Evolutionary conservation across 495 filamentous ascomycete species (phyloP).

Genomic region (Penicillium riverlandense): DNA sequence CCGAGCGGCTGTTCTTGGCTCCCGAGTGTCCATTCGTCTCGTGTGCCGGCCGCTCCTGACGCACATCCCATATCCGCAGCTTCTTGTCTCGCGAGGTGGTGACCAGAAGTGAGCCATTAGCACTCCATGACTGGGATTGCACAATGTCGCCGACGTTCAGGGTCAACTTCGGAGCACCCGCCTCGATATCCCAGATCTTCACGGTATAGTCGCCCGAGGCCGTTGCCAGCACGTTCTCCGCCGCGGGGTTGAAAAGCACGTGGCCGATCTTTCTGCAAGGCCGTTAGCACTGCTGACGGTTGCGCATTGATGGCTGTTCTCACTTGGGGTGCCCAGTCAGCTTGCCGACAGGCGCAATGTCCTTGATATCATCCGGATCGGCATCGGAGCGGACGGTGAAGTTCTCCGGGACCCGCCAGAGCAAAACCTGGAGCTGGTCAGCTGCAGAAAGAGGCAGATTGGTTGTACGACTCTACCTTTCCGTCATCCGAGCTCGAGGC

Average conservation of each 20-base stretch:
- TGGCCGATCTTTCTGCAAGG: slow-evolving; percentile 80
- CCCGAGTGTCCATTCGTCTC: slow-evolving; percentile 82
- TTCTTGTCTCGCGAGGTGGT: slow-evolving; percentile 98
- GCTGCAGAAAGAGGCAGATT: neutral
- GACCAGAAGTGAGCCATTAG: slow-evolving; percentile 78
- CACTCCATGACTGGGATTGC: slow-evolving; percentile 93
- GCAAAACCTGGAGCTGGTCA: slow-evolving; percentile 54
- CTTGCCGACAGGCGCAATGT: slow-evolving; percentile 74
- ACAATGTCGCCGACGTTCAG: slow-evolving; percentile 86
- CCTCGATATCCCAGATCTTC: slow-evolving; percentile 91
- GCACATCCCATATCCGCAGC: slow-evolving; percentile 91
- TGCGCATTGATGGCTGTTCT: slow-evolving; percentile 2
- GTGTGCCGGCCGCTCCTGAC: slow-evolving; percentile 81
- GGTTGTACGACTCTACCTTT: slow-evolving; percentile 49
- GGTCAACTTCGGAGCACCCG: slow-evolving; percentile 62
- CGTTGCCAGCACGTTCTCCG: slow-evolving; percentile 91
- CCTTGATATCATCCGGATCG: slow-evolving; percentile 62
- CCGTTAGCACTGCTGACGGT: neutral
- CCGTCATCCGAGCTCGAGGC: slow-evolving; percentile 94
- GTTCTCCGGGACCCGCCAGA: slow-evolving; percentile 89
- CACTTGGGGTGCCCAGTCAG: slow-evolving; percentile 60
- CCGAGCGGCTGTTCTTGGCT: slow-evolving; percentile 91
- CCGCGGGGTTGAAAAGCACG: slow-evolving; percentile 94
- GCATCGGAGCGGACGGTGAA: slow-evolving; percentile 79
- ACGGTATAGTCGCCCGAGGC: slow-evolving; percentile 92